phyloP scores from a whole-genome alignment of 2,329 filamentous ascomycete genomes.

The Lachnum nothofagi region DNA sequence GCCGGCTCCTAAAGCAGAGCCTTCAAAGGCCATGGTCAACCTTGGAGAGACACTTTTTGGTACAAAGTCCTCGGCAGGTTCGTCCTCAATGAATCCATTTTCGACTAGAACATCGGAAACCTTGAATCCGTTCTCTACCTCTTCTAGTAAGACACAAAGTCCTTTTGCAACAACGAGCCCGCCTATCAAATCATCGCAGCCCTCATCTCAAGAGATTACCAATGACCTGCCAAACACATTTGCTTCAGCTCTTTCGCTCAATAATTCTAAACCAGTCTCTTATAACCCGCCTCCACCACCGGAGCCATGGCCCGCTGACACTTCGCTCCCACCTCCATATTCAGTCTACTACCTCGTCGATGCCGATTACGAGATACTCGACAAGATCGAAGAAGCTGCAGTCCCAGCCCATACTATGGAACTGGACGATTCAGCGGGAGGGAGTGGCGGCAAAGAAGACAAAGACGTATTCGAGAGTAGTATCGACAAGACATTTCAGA shows the following conservation, averaged over 20 bases:
- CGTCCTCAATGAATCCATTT: constrained; percentile 56
- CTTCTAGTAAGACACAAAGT: constrained; percentile 53
- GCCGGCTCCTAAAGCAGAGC: constrained; percentile 23
- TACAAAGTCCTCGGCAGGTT: constrained; percentile 43
- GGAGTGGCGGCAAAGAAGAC: constrained; percentile 51
- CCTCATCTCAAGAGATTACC: neutral
- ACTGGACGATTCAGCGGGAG: constrained; percentile 40
- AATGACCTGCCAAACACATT: constrained; percentile 56
- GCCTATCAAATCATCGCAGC: constrained; percentile 34
- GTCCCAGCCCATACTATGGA: constrained; percentile 44
- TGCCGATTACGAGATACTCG: constrained; percentile 86
- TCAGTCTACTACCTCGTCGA: constrained; percentile 74
- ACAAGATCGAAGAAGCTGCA: constrained; percentile 48
- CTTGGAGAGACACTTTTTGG: constrained; percentile 69
- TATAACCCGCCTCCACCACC: constrained; percentile 38
- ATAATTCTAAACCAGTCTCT: constrained; percentile 42
- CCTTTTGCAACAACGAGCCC: constrained; percentile 39
- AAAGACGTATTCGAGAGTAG: constrained; percentile 67
- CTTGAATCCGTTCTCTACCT: constrained; percentile 59
- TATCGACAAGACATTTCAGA: constrained; percentile 72
- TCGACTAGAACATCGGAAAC: constrained; percentile 40
- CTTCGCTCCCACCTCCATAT: constrained; percentile 64
- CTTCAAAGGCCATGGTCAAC: constrained; percentile 29
- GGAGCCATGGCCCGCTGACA: constrained; percentile 70
- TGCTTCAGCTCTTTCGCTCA: constrained; percentile 70